phyloP scores from a whole-genome alignment of 495 filamentous ascomycete genomes.

The Articulospora tetracladia region DNA sequence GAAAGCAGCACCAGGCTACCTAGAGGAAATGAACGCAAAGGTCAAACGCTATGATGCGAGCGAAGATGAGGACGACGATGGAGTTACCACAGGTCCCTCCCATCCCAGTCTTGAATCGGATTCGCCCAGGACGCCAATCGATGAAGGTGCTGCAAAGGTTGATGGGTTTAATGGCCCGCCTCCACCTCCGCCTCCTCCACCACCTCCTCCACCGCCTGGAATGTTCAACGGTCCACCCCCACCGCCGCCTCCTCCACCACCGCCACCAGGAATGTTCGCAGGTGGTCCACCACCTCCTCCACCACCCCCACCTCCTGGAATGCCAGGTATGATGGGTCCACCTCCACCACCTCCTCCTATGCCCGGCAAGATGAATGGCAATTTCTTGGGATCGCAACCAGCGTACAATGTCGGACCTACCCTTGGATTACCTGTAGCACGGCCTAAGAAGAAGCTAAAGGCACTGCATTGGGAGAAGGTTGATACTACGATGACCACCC shows the following conservation, averaged over 20 bases:
- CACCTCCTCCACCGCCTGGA: conserved; percentile 34
- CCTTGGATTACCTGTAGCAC: conserved; percentile 64
- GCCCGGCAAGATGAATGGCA: conserved; percentile 52
- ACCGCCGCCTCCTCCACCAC: conserved; percentile 34
- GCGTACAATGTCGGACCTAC: conserved; percentile 35
- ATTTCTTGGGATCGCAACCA: conserved; percentile 46
- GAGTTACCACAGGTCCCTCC: conserved; percentile 71
- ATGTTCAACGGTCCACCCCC: conserved; percentile 44
- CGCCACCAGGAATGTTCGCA: conserved; percentile 42
- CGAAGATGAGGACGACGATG: conserved; percentile 69
- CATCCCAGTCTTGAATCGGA: conserved; percentile 73
- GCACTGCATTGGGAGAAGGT: conserved; percentile 99
- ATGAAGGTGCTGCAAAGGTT: conserved; percentile 40
- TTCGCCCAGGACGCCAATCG: conserved; percentile 65
- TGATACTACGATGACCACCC: conserved; percentile 86
- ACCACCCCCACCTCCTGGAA: conserved; percentile 36
- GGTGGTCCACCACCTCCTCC: conserved; percentile 52
- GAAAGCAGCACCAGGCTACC: conserved; percentile 69
- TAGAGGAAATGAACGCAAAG: conserved; percentile 75
- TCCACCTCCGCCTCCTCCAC: conserved; percentile 49
- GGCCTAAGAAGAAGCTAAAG: conserved; percentile 99
- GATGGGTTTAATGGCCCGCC: conserved; percentile 38
- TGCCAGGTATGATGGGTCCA: conserved; percentile 30
- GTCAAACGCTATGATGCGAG: conserved; percentile 68
- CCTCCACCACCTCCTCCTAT: conserved; percentile 57